Evolutionary conservation across 305 asterid genomes (phyloP).

Genomic region (Plantago rigida): DNA sequence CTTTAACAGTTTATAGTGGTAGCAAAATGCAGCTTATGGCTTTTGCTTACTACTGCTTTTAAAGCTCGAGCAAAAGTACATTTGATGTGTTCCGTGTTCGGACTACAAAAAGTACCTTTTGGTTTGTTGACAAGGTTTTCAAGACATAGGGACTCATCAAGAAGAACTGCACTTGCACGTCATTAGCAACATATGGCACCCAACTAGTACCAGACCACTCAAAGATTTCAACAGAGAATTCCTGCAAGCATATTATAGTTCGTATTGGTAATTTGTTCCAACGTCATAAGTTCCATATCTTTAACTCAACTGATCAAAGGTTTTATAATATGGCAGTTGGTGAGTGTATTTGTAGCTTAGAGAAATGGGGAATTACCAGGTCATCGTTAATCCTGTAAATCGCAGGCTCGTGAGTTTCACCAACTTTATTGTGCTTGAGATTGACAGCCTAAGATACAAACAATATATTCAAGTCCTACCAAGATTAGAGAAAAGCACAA

Average conservation of each 20-base stretch:
- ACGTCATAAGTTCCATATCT: background rate
- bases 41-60: too few species aligned
- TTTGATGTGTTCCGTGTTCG: background rate
- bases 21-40: too few species aligned
- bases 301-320: background rate
- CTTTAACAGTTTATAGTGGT: too few species aligned
- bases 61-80: too few species aligned
- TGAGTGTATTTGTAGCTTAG: background rate
- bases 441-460: constrained; percentile 47
- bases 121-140: constrained; percentile 62
- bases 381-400: constrained; percentile 72
- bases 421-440: constrained; percentile 62
- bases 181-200: constrained; percentile 69
- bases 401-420: constrained; percentile 60
- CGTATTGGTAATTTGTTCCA: background rate
- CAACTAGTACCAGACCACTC: constrained; percentile 75
- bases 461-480: constrained; percentile 6
- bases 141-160: constrained; percentile 87
- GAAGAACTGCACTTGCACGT: constrained; percentile 76
- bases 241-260: constrained; percentile 35
- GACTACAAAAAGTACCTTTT: constrained; percentile 44
- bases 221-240: constrained; percentile 56
- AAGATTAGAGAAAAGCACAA: constrained; percentile 2
- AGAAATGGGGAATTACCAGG: constrained; percentile 38
- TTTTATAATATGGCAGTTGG: background rate